These are phyloP conservation scores for Alloteropsis angusta DNA, from an alignment of 202 grass and related monocot genomes.

Conservation along the genomic window DNA sequence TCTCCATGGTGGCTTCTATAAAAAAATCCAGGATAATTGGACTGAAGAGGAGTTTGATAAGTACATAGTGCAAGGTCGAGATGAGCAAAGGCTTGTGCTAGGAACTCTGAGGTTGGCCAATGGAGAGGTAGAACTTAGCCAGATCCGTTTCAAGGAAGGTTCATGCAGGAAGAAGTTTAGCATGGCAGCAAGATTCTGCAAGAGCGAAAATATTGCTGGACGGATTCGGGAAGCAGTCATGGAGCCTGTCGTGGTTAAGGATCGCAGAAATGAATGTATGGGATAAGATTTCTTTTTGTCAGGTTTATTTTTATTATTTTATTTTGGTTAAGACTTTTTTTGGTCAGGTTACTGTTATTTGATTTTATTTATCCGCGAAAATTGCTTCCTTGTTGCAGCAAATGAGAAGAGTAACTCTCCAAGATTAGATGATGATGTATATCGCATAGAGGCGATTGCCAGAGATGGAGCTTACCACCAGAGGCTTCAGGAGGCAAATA, in stretches of 20 bases:
- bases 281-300: background rate
- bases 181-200: conserved; percentile 9
- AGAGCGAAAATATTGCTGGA: background rate
- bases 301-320: background rate
- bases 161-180: conserved; percentile 33
- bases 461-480: conserved; percentile 34
- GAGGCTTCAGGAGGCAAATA: conserved; percentile 18
- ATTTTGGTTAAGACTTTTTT: background rate
- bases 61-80: conserved; percentile 4
- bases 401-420: conserved; percentile 37
- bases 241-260: background rate
- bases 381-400: background rate
- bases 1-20: background rate
- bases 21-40: conserved; percentile 6
- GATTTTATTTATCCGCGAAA: background rate
- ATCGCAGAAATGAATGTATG: conserved; percentile 16
- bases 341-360: background rate
- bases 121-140: conserved; percentile 10
- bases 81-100: conserved; percentile 12
- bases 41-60: conserved; percentile 21
- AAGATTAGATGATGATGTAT: conserved; percentile 25
- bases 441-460: conserved; percentile 34
- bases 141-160: conserved; percentile 37
- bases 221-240: conserved; percentile 22
- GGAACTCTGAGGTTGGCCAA: background rate